A percentile compares a stretch with the other conserved stretches of the same genome.
phyloP scores from a whole-genome alignment of 768 basidiomycete genomes.

The Calocybe gangraenosa region DNA sequence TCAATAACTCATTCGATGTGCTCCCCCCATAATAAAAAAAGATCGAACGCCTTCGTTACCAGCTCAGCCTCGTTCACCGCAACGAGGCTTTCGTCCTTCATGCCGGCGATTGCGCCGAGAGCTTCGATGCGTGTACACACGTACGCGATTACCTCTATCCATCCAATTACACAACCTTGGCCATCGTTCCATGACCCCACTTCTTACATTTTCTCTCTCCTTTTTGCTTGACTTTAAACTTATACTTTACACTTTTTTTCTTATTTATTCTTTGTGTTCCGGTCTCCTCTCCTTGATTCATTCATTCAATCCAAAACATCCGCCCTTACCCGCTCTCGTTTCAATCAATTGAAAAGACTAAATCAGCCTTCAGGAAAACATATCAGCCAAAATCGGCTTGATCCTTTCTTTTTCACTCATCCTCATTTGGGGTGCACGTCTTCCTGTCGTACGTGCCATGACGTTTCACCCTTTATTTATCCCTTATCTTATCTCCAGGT shows the following conservation, averaged over 20 bases:
- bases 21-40: too few species aligned
- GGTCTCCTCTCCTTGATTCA: constrained; percentile 11
- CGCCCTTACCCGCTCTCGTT: too few species aligned
- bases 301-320: too few species aligned
- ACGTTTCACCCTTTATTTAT: neutral
- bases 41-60: constrained; percentile 82
- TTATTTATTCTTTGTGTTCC: neutral
- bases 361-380: constrained; percentile 58
- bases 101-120: constrained; percentile 97
- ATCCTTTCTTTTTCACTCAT: constrained; percentile 95
- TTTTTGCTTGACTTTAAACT: neutral
- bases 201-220: neutral
- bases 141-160: constrained; percentile 42
- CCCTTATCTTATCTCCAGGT: constrained; percentile 42
- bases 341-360: neutral
- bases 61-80: constrained; percentile 73
- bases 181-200: neutral
- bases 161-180: constrained; percentile 4
- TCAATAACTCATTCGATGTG: constrained; percentile 4
- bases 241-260: constrained; percentile 3
- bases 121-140: constrained; percentile 87
- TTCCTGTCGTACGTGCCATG: constrained; percentile 72
- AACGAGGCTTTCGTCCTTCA: constrained; percentile 94
- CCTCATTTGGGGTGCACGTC: constrained; percentile 87
- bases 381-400: constrained; percentile 82